Conservation (phyloP, 1,139 yeast genomes). For the Blastobotrys arbuscula region DNA sequence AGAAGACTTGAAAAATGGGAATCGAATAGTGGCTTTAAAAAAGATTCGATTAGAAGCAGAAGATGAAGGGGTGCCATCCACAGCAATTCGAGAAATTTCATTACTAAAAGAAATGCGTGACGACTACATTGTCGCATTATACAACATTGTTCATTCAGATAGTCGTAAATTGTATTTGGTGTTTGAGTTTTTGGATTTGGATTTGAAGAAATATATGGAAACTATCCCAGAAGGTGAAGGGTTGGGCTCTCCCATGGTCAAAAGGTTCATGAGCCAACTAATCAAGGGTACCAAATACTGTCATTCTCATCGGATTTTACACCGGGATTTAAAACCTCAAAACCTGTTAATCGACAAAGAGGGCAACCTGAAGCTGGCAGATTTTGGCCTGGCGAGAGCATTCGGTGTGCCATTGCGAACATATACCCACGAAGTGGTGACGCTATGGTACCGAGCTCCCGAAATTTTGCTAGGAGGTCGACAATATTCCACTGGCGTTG, state of each 20-base stretch:
- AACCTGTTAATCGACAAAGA: slow-evolving; percentile 89
- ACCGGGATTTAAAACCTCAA: slow-evolving; percentile 95
- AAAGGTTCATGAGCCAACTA: slow-evolving; percentile 87
- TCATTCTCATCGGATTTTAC: slow-evolving; percentile 91
- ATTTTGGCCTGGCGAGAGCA: slow-evolving; percentile 95
- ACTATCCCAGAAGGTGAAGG: slow-evolving; percentile 89
- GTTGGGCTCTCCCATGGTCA: slow-evolving; percentile 83
- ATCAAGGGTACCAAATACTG: slow-evolving; percentile 92
- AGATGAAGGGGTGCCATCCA: slow-evolving; percentile 98
- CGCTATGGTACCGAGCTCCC: slow-evolving; percentile 97
- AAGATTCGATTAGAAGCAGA: slow-evolving; percentile 94
- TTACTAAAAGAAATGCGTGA: slow-evolving; percentile 87
- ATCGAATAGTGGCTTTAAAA: slow-evolving; percentile 88
- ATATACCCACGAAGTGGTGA: slow-evolving; percentile 95
- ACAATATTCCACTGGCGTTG: slow-evolving; percentile 96
- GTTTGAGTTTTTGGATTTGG: slow-evolving; percentile 89
- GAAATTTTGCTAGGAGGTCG: slow-evolving; percentile 94
- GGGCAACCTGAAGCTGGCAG: slow-evolving; percentile 93
- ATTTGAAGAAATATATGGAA: slow-evolving; percentile 95
- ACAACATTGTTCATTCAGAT: slow-evolving; percentile 96
- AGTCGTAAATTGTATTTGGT: slow-evolving; percentile 90
- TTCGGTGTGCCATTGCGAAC: slow-evolving; percentile 96
- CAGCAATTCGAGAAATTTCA: slow-evolving; percentile 95
- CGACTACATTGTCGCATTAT: slow-evolving; percentile 83
- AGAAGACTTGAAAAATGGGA: slow-evolving; percentile 78